Evolutionary conservation across 1,139 yeast genomes (phyloP), one percentile per base, ranked within the genome.

Genomic region (Protomyces lactucae-debilis): DNA sequence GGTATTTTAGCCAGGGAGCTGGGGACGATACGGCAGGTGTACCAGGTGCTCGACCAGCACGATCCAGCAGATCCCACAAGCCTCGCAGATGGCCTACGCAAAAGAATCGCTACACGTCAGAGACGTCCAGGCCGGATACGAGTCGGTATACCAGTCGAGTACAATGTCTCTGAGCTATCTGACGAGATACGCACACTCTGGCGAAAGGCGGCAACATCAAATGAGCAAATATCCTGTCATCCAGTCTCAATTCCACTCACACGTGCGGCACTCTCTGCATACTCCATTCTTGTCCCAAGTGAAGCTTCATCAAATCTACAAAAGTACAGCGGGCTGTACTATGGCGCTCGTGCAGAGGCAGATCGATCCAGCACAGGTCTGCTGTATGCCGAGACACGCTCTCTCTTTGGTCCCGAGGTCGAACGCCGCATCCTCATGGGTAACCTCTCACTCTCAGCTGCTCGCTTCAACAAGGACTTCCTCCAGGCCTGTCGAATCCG

Each of bases 271-370:
- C 76, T 93, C n/a, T 92, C 95, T 39, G 82, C 92, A 0, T 95
- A 95, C 74, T 92, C 88, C 72, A 87, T 96, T 0, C 72, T 95
- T 45, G 91, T 95, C 0, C 89, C 97, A 0, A 88, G 97, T 0
- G 99, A 95, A 72, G 98, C 97, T 0, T 86, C 96, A 0, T 92
- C 99, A 0, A 93, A 95, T 73, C 79, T 95, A 57, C 83, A 97
- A 1, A 79, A 97, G 45, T 95, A 83, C 71, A 99, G 93, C 75
- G 99, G 99, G 1, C 78, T 92, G 28, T 78, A 97, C 61, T 95
- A 87, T 98, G 98, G 0, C 76, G 46, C 74, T 60, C 76, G 85
- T 53, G 80, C 83, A 1, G 71, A 72, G 1, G 73, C 73, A 21
- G 76, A 76, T 43, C 78, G 78, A 23, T 75, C 76, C 35, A 78